Conservation (phyloP, 345 rosid genomes). For the Brassica rapa region DNA sequence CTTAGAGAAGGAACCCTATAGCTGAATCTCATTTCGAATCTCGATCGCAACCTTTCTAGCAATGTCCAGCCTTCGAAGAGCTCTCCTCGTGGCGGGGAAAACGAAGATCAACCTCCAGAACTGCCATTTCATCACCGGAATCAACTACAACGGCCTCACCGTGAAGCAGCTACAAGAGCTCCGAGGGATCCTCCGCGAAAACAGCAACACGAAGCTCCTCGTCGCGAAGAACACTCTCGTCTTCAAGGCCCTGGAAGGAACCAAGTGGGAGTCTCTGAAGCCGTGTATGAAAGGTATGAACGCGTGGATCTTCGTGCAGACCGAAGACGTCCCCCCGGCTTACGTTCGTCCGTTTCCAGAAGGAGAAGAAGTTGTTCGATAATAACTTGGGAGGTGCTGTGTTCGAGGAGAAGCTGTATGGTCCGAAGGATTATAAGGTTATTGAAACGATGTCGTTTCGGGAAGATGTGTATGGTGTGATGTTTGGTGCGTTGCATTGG, state of each 20-base stretch:
- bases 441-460: slow-evolving; percentile 80
- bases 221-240: slow-evolving; percentile 90
- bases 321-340: slow-evolving; percentile 79
- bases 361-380: slow-evolving; percentile 63
- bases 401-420: slow-evolving; percentile 79
- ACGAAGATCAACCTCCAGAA: slow-evolving; percentile 67
- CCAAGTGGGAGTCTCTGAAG: slow-evolving; percentile 73
- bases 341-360: slow-evolving; percentile 72
- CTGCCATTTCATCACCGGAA: slow-evolving; percentile 76
- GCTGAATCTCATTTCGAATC: slow-evolving; percentile 13
- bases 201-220: slow-evolving; percentile 54
- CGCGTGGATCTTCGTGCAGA: slow-evolving; percentile 87
- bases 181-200: slow-evolving; percentile 62
- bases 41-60: slow-evolving; percentile 3
- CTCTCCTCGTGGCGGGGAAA: slow-evolving; percentile 35
- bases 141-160: slow-evolving; percentile 71
- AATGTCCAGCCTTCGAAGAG: slow-evolving; percentile 39
- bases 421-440: slow-evolving; percentile 69
- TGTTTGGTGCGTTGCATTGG: slow-evolving; percentile 70
- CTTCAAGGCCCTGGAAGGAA: slow-evolving; percentile 81
- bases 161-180: slow-evolving; percentile 85
- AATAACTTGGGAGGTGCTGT: slow-evolving; percentile 86
- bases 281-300: slow-evolving; percentile 98
- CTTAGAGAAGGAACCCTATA: slow-evolving; percentile 12
- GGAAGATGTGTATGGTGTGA: slow-evolving; percentile 64